Base-by-base conservation (phyloP, 2,329 filamentous ascomycete species). In the Apiospora hydei region DNA sequence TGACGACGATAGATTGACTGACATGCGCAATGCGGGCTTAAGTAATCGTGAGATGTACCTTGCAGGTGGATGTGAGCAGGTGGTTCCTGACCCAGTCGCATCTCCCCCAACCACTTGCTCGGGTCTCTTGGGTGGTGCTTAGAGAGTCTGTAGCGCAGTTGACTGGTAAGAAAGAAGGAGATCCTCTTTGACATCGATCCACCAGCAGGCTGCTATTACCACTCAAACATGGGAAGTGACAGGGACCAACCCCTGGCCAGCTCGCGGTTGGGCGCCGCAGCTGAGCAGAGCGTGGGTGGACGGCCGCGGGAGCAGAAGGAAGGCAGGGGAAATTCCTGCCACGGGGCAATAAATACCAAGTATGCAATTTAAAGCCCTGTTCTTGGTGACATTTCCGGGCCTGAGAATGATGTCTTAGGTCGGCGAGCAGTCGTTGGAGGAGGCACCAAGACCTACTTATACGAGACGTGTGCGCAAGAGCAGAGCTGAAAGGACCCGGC, bases 181-280 rank as follows among this genome's bases (percentile, higher is more conserved):
- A 64, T 64, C 57, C 34, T 64, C 34, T 64, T n/a, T 64, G 30
- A 41, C 41, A 64, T 64, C 57, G 57, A 64, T 64, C 57, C 57
- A 64, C 57, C 57, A 13, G n/a, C 57, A 64, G 57, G 30, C 57
- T 64, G 57, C 57, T 64, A n/a, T 34, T 64, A 21, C 53, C 38
- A 61, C 57, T 64, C 57, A 64, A 64, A 64, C 57, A 64, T 64
- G 57, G 57, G 3, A 41, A 64, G 57, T 64, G 57, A 41, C 57
- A 64, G 57, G 53, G 57, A 34, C 57, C 57, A 64, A 41, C 57
- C 57, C 53, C 34, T 41, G 57, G 57, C 34, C 57, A 24, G 4
- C 57, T 64, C 57, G 14, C 57, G 34, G 57, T 21, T 38, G 57
- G 57, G 34, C 34, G 57, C 57, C 24, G 41, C 57, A 64, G 57